Conservation (phyloP, 2,329 filamentous ascomycete genomes). For the Emergomyces orientalis region DNA sequence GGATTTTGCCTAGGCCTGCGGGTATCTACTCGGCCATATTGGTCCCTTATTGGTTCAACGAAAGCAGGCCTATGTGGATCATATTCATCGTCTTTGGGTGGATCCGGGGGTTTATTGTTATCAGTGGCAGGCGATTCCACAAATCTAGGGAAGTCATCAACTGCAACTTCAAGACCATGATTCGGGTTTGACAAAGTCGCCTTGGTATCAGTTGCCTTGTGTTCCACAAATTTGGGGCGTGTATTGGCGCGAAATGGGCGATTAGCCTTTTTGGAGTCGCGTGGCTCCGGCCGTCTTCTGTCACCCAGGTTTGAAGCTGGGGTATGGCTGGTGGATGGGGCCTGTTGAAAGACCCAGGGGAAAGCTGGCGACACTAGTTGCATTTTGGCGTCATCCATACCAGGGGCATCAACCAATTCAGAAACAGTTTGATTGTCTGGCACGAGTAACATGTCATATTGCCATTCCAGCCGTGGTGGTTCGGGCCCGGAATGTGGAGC, state of each 20-base stretch:
- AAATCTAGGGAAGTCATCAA: slow-evolving; percentile 17
- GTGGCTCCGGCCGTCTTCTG: slow-evolving; percentile 1
- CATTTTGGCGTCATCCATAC: slow-evolving; percentile 50
- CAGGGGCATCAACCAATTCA: slow-evolving; percentile 40
- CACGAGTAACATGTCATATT: slow-evolving; percentile 52
- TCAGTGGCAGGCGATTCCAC: slow-evolving; percentile 16
- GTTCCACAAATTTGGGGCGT: not conserved
- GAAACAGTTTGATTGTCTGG: slow-evolving; percentile 36
- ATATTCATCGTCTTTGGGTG: slow-evolving; percentile 40
- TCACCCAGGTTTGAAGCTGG: slow-evolving; percentile 2
- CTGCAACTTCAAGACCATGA: slow-evolving; percentile 15
- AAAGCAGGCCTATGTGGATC: slow-evolving; percentile 36
- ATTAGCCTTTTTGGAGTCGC: slow-evolving; percentile 7
- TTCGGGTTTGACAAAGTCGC: not conserved
- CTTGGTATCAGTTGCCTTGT: slow-evolving; percentile 1
- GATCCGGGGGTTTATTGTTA: slow-evolving; percentile 20
- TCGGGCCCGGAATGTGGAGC: slow-evolving; percentile 18
- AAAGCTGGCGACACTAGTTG: slow-evolving; percentile 44
- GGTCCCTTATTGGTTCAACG: slow-evolving; percentile 16
- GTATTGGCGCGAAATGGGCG: not conserved
- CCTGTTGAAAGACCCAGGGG: slow-evolving; percentile 32
- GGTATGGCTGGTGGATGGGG: not conserved
- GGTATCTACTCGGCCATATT: slow-evolving; percentile 11
- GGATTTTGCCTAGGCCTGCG: slow-evolving; percentile 6
- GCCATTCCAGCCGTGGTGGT: slow-evolving; percentile 43